phyloP scores from a whole-genome alignment of 495 filamentous ascomycete species.

The Penicillium steckii region DNA sequence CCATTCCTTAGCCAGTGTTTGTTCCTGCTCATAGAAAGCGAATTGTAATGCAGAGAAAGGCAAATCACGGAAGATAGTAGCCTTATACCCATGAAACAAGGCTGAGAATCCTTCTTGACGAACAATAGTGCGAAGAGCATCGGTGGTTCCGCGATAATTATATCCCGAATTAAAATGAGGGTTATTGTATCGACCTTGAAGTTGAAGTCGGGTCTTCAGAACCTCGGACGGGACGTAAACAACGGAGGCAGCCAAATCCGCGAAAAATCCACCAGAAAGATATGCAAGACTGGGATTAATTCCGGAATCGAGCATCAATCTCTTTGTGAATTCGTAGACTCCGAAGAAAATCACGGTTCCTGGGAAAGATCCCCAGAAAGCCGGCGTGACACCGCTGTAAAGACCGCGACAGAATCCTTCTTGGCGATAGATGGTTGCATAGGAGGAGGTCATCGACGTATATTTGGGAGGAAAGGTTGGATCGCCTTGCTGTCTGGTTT shows the following conservation, averaged over 20 bases:
- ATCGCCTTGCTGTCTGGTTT: slow-evolving; percentile 98
- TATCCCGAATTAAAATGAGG: slow-evolving; percentile 90
- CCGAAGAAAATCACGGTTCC: slow-evolving; percentile 96
- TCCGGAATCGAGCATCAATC: slow-evolving; percentile 79
- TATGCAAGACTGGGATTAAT: slow-evolving; percentile 79
- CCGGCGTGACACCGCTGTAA: slow-evolving; percentile 90
- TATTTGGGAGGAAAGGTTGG: slow-evolving; percentile 89
- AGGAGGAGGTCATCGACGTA: slow-evolving; percentile 81
- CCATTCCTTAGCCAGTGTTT: slow-evolving; percentile 73
- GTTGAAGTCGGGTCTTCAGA: slow-evolving; percentile 88
- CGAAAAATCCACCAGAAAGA: slow-evolving; percentile 81
- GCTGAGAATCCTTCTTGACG: slow-evolving; percentile 77
- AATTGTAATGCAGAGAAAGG: slow-evolving; percentile 96
- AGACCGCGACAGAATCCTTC: slow-evolving; percentile 85
- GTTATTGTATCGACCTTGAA: slow-evolving; percentile 94
- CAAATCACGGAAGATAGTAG: slow-evolving; percentile 90
- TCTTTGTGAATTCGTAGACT: slow-evolving; percentile 92
- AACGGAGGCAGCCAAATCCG: slow-evolving; percentile 86
- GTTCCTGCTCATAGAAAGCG: slow-evolving; percentile 96
- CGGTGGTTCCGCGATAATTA: slow-evolving; percentile 78
- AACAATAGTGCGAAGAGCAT: slow-evolving; percentile 83
- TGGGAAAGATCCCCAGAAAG: slow-evolving; percentile 87
- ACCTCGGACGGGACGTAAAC: slow-evolving; percentile 97
- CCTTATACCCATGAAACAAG: slow-evolving; percentile 89
- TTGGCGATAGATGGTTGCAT: slow-evolving; percentile 87